A percentile compares a stretch with the other conserved stretches of the same genome.
Evolutionary conservation across 257 asterid genomes (phyloP).

Genomic region (Orobanche coerulescens): DNA sequence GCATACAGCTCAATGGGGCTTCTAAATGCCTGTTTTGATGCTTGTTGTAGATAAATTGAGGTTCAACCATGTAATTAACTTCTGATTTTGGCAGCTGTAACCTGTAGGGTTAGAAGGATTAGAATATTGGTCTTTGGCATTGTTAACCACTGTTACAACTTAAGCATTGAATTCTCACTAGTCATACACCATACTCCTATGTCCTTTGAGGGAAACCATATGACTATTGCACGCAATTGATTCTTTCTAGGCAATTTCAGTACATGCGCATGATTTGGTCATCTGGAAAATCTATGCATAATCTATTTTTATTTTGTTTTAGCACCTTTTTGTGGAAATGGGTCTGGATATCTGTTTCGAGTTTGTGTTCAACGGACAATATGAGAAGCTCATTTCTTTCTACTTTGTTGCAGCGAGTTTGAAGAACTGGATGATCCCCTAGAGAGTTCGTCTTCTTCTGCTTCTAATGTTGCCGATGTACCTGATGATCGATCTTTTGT

Average conservation of each 20-base stretch:
- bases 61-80: background rate
- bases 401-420: slow-evolving; percentile 43
- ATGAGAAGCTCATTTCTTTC: background rate
- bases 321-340: background rate
- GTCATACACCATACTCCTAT: background rate
- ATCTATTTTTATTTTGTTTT: background rate
- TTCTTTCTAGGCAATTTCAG: background rate
- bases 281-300: background rate
- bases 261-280: background rate
- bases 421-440: slow-evolving; percentile 65
- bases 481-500: slow-evolving; percentile 51
- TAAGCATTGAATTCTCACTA: background rate
- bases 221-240: slow-evolving; percentile 6
- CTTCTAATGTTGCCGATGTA: slow-evolving; percentile 32
- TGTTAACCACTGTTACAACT: background rate
- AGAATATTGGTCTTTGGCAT: background rate
- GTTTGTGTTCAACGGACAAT: background rate
- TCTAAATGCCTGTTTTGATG: background rate
- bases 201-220: background rate
- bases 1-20: background rate
- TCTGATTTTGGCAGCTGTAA: background rate
- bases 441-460: slow-evolving; percentile 43
- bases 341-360: slow-evolving; percentile 6
- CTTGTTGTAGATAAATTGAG: background rate
- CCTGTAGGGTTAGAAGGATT: background rate